phyloP scores from a whole-genome alignment of 2,329 filamentous ascomycete genomes.

The Fusarium pseudocircinatum region DNA sequence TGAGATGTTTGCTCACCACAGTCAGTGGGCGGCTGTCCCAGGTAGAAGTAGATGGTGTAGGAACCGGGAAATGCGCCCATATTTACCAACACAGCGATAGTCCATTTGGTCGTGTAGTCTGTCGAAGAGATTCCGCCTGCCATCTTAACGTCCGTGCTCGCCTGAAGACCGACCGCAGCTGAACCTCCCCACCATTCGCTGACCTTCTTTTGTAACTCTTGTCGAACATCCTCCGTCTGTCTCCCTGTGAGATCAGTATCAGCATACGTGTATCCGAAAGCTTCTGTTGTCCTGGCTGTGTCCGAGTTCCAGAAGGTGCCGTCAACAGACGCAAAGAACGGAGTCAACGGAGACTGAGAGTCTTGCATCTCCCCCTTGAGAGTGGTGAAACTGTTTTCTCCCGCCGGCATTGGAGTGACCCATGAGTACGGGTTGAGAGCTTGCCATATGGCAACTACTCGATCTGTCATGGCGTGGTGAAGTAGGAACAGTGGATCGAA shows the following conservation, averaged over 20 bases:
- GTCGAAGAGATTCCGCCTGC: slow-evolving; percentile 32
- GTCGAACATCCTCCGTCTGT: slow-evolving; percentile 41
- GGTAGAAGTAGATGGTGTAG: background rate
- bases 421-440: slow-evolving; percentile 74
- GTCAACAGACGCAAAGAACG: slow-evolving; percentile 68
- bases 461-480: slow-evolving; percentile 80
- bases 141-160: background rate
- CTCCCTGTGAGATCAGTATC: slow-evolving; percentile 58
- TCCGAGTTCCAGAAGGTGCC: slow-evolving; percentile 76
- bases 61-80: background rate
- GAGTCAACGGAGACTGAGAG: slow-evolving; percentile 67
- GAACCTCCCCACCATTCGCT: slow-evolving; percentile 59
- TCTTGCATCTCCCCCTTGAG: slow-evolving; percentile 63
- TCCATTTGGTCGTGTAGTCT: slow-evolving; percentile 69
- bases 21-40: background rate
- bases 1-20: background rate
- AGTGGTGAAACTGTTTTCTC: slow-evolving; percentile 70
- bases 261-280: slow-evolving; percentile 79
- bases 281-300: slow-evolving; percentile 64
- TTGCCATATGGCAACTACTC: slow-evolving; percentile 82
- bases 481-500: slow-evolving; percentile 85
- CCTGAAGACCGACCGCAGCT: slow-evolving; percentile 41
- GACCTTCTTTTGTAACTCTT: slow-evolving; percentile 56
- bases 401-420: slow-evolving; percentile 65
- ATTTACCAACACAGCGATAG: slow-evolving; percentile 52